Conservation (phyloP, 1,139 yeast species). For the Suhomyces maxii region DNA sequence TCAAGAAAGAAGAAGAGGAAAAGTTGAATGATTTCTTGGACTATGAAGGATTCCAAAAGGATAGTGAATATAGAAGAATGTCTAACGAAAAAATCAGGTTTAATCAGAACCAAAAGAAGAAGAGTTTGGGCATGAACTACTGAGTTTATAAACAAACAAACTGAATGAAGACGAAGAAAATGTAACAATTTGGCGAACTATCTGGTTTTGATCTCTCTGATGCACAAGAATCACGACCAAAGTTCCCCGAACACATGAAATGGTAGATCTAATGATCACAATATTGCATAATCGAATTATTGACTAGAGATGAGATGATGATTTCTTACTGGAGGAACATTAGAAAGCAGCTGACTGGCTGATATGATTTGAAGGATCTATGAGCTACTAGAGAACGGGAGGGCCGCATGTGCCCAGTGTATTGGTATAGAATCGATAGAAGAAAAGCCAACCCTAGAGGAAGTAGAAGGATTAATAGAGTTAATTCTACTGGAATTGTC, state of each 20-base stretch:
- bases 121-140: slow-evolving; percentile 13
- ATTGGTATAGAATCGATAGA: not conserved
- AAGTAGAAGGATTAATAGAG: not conserved
- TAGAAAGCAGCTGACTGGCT: too few relatives aligned
- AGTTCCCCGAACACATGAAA: too few relatives aligned
- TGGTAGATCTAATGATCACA: too few relatives aligned
- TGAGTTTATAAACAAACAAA: not conserved
- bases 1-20: slow-evolving; percentile 18
- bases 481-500: not conserved
- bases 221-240: too few relatives aligned
- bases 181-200: too few relatives aligned
- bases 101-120: slow-evolving; percentile 9
- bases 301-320: too few relatives aligned
- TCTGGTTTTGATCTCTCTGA: too few relatives aligned
- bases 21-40: slow-evolving; percentile 14
- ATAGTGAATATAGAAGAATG: slow-evolving; percentile 12
- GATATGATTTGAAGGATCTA: not conserved
- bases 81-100: slow-evolving; percentile 10
- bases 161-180: too few relatives aligned
- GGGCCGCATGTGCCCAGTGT: not conserved
- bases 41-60: slow-evolving; percentile 14
- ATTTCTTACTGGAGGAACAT: too few relatives aligned
- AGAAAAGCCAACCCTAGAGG: not conserved
- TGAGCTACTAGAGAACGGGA: not conserved
- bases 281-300: too few relatives aligned